Base-by-base conservation (phyloP, 345 rosid genomes). In the Melaleuca alternifolia region DNA sequence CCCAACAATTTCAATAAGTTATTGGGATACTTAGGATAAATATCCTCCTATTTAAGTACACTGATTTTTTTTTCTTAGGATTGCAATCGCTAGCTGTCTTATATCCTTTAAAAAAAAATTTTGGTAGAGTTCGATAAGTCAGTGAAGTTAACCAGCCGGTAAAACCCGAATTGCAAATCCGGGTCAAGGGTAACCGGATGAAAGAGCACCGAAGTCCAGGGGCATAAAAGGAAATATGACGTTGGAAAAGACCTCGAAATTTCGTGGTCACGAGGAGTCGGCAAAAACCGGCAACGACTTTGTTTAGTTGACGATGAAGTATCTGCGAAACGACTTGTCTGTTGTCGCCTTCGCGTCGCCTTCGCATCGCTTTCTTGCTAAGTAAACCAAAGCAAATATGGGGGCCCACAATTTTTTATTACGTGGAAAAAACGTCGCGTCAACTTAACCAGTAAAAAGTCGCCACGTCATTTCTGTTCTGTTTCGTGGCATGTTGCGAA, bases 271-370 rank as follows among this genome's bases (percentile, higher is more conserved):
- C 10, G 48, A 9, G 79, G 18, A 10, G 6, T 24, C 21, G 3
- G 26, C 48, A 18, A 71, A 1, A 37, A 33, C 21, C 79, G 48
- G 24, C 79, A 48, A 71, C 48, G 81, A 71, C 81, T 71, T 18
- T 71, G 5, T 16, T 1, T 0, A 20, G 48, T 5, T 0, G 79
- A 2, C 48, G 41, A 71, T 18, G 48, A 18, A 33, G 1, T 0
- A 33, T 8, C 3, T 2, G 33, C 1, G 79, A 65, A 65, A 33
- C 46, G 46, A 33, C 56, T 54, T 54, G 57, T 21, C 57, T 16
- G 24, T 54, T 54, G 57, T 21, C 57, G 24, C 57, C 18, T 53
- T 33, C 79, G 77, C 77, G 44, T 30, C 44, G 37, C 44, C 21
- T 33, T 4, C 46, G 4, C 7, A 18, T 71, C 81, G 48, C 81